Conservation (phyloP, 2,329 filamentous ascomycete species). For the Aureobasidium sp. region DNA sequence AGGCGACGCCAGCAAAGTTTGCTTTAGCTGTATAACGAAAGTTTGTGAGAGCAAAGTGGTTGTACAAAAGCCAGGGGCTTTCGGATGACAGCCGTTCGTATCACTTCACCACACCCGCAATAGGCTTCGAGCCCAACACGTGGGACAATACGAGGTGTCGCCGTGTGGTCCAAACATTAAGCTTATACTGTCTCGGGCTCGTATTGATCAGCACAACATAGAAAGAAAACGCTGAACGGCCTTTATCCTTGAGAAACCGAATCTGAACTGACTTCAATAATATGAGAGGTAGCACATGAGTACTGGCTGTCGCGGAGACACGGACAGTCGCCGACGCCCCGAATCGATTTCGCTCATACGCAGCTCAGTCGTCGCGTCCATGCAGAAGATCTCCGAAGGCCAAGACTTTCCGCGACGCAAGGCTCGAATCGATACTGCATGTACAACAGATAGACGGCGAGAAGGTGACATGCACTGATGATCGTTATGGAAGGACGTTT, state of each 20-base stretch:
- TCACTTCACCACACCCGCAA: neutral
- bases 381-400: neutral
- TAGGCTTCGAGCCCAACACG: neutral
- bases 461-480: conserved; percentile 1
- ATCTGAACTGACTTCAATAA: neutral
- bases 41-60: neutral
- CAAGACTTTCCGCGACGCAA: neutral
- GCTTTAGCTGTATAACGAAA: neutral
- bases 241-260: neutral
- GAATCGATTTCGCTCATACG: neutral
- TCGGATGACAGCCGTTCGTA: conserved; percentile 8
- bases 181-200: conserved; percentile 2
- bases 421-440: neutral
- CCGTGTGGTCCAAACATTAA: conserved; percentile 10
- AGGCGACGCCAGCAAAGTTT: neutral
- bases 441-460: neutral
- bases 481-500: conserved; percentile 6
- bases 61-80: neutral
- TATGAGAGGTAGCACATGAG: neutral
- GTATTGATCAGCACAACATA: neutral
- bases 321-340: neutral
- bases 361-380: neutral
- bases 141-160: conserved; percentile 3
- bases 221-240: neutral
- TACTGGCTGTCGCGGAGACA: neutral